Evolutionary conservation across 148 eudicot species (phyloP).

Genomic region (Rhododendron williamsianum): DNA sequence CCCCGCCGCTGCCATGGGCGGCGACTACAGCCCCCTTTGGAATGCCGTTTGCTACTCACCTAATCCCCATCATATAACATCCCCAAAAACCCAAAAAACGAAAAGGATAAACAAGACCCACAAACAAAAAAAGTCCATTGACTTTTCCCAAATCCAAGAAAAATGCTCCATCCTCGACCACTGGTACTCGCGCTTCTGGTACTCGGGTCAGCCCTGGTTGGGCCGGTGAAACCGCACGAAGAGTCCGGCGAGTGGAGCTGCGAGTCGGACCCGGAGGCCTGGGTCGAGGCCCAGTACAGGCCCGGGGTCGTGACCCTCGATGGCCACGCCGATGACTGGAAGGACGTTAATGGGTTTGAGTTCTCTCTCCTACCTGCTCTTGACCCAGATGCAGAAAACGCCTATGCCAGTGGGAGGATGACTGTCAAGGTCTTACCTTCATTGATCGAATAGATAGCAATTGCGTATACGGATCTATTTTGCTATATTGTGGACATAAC

Average conservation of each 20-base stretch:
- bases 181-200: neutral
- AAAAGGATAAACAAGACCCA: neutral
- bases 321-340: conserved; percentile 80
- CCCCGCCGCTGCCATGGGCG: conserved; percentile 7
- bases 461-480: neutral
- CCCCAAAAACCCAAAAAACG: neutral
- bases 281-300: conserved; percentile 47
- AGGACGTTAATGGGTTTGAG: conserved; percentile 46
- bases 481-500: neutral
- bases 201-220: conserved; percentile 3
- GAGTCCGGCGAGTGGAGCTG: conserved; percentile 90
- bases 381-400: conserved; percentile 76
- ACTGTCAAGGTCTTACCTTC: conserved; percentile 49
- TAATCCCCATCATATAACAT: neutral
- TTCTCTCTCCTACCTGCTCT: conserved; percentile 77
- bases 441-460: neutral
- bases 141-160: neutral
- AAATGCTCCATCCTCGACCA: conserved; percentile 9
- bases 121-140: neutral
- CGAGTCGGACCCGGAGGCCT: conserved; percentile 45
- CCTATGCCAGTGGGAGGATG: conserved; percentile 64
- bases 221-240: conserved; percentile 35
- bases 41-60: neutral
- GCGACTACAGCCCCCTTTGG: neutral
- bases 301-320: conserved; percentile 76